Percentiles rank a stretch among this genome's conserved stretches.
Evolutionary conservation across 495 filamentous ascomycete genomes (phyloP).

Genomic region (Tuber umbilicatum): DNA sequence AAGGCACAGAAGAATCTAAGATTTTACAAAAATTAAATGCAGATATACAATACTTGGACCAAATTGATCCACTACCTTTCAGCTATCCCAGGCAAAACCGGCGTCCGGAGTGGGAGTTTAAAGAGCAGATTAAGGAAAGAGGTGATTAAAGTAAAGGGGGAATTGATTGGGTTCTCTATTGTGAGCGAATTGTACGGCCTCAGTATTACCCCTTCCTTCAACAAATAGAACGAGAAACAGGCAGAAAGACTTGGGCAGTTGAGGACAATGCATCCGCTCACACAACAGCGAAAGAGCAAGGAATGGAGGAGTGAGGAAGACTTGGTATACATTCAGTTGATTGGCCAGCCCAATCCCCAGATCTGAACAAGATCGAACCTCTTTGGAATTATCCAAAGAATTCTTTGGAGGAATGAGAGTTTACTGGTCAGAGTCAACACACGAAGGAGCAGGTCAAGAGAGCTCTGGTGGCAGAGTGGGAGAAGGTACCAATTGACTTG

Average conservation of each 20-base stretch:
- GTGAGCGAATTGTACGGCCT: not conserved
- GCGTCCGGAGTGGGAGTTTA: conserved; percentile 15
- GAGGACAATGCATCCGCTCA: too few relatives aligned
- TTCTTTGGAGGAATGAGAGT: conserved; percentile 4
- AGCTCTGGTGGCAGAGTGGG: conserved; percentile 3
- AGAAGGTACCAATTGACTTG: conserved; percentile 1
- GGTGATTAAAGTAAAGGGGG: conserved; percentile 1
- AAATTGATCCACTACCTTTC: conserved; percentile 6
- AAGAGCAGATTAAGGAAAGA: not conserved
- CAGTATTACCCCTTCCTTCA: conserved; percentile 9
- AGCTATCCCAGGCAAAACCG: not conserved
- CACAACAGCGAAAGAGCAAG: too few relatives aligned
- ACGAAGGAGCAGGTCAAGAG: not conserved
- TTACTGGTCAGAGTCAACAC: not conserved
- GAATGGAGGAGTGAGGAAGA: too few relatives aligned
- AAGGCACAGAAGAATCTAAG: conserved; percentile 2
- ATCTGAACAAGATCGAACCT: conserved; percentile 15
- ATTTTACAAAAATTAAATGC: conserved; percentile 6
- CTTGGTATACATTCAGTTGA: too few relatives aligned
- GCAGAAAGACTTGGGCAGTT: not conserved
- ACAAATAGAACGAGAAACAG: conserved; percentile 3
- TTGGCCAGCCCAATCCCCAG: conserved; percentile 15
- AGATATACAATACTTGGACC: not conserved
- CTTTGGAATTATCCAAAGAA: conserved; percentile 11
- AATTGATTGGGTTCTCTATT: conserved; percentile 12